Conservation (phyloP, 345 rosid genomes). For the Mallotus nudiflorus region DNA sequence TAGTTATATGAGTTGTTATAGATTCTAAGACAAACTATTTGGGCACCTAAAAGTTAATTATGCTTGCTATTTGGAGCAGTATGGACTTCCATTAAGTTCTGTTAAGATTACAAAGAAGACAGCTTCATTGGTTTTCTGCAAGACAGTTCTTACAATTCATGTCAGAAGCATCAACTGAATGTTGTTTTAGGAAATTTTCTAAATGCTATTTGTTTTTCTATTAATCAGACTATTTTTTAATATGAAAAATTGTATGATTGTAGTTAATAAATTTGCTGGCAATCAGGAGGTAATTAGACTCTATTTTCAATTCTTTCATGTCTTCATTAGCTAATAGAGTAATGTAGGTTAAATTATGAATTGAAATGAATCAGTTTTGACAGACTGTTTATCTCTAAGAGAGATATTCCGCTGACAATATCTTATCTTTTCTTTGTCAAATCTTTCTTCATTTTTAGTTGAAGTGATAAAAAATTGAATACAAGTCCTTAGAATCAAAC, state of each 20-base stretch:
- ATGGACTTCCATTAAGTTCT: too few relatives aligned
- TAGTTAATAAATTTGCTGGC: background rate
- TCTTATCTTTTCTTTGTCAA: too few relatives aligned
- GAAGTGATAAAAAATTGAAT: background rate
- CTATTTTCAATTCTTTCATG: background rate
- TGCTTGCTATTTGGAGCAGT: too few relatives aligned
- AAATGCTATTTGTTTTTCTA: background rate
- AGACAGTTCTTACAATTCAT: too few relatives aligned
- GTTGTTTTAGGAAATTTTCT: background rate
- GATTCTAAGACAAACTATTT: too few relatives aligned
- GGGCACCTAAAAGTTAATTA: background rate
- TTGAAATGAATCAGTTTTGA: background rate
- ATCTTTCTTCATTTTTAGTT: background rate
- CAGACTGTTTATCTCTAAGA: too few relatives aligned
- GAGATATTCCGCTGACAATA: too few relatives aligned
- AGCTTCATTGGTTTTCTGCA: too few relatives aligned
- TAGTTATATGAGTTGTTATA: background rate
- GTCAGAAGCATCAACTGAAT: background rate
- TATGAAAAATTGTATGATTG: background rate
- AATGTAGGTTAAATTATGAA: background rate
- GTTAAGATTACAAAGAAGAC: too few relatives aligned
- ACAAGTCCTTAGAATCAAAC: background rate
- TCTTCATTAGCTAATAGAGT: background rate
- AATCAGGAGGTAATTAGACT: background rate
- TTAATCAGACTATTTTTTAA: background rate